A percentile compares a stretch with the other conserved stretches of the same genome.
Evolutionary conservation across 192 early-diverging fungal species (phyloP).

Genomic region (Backusella luteola): DNA sequence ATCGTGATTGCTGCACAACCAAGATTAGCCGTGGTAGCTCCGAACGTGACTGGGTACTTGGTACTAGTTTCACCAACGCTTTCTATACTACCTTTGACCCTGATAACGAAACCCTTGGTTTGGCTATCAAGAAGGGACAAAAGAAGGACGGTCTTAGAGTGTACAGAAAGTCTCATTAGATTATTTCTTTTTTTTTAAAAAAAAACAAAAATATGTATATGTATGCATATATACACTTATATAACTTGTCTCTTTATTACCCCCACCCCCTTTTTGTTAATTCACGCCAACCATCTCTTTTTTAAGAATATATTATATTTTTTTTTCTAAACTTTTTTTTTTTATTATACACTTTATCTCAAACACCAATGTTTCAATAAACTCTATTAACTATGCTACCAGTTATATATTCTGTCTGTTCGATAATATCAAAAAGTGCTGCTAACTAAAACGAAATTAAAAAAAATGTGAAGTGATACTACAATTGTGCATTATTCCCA

Average conservation of each 20-base stretch:
- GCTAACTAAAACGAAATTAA: neutral
- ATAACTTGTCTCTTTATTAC: neutral
- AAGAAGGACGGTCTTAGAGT: conserved; percentile 23
- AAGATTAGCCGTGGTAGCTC: conserved; percentile 27
- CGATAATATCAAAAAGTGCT: neutral
- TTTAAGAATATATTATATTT: neutral
- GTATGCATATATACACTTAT: neutral
- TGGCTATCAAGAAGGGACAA: conserved; percentile 27
- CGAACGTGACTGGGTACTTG: conserved; percentile 31
- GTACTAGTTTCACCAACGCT: conserved; percentile 30
- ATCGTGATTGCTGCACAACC: conserved; percentile 29
- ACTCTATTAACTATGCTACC: neutral
- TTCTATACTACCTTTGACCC: conserved; percentile 39
- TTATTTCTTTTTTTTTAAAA: neutral
- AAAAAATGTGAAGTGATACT: neutral
- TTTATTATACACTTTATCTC: neutral
- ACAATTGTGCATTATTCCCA: neutral
- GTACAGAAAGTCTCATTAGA: conserved; percentile 18
- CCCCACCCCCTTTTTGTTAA: neutral
- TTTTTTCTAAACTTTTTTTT: neutral
- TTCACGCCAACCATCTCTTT: neutral
- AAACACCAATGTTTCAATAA: neutral
- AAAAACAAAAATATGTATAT: neutral
- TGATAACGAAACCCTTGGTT: conserved; percentile 27
- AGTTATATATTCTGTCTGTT: neutral